phyloP scores from a whole-genome alignment of 768 basidiomycete species.

The Collybia sordida region DNA sequence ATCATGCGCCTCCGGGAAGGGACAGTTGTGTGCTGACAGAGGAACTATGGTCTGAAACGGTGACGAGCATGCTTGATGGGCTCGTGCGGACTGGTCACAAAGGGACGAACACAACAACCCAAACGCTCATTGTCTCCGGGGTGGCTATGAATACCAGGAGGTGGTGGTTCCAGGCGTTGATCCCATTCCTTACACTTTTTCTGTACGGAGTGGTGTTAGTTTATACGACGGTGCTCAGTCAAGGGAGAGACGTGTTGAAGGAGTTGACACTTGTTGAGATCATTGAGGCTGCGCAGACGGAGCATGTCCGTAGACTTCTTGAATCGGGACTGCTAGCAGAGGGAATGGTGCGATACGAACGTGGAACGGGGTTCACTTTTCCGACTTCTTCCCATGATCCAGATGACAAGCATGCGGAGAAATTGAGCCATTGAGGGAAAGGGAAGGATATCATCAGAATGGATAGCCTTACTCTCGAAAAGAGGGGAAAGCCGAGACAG shows the following conservation, averaged over 20 bases:
- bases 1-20: no score
- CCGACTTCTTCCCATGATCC: no score
- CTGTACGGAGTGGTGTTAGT: constrained; percentile 9
- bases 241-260: constrained; percentile 5
- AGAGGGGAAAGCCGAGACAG: no score
- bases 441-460: no score
- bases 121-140: constrained; percentile 9
- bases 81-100: constrained; percentile 15
- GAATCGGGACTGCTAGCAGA: neutral
- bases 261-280: constrained; percentile 6
- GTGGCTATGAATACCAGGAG: constrained; percentile 7
- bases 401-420: no score
- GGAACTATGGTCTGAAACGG: no score
- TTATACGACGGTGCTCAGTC: constrained; percentile 5
- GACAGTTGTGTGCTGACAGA: no score
- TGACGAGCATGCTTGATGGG: constrained; percentile 14
- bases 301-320: constrained; percentile 8
- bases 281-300: constrained; percentile 8
- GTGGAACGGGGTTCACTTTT: no score
- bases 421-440: no score
- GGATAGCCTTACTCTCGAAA: no score
- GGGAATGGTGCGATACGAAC: neutral
- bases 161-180: constrained; percentile 18
- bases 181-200: constrained; percentile 10
- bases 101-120: neutral